These are phyloP conservation scores for Lepidium aucheri DNA, from an alignment of 345 rosid genomes.

Conservation along the genomic window DNA sequence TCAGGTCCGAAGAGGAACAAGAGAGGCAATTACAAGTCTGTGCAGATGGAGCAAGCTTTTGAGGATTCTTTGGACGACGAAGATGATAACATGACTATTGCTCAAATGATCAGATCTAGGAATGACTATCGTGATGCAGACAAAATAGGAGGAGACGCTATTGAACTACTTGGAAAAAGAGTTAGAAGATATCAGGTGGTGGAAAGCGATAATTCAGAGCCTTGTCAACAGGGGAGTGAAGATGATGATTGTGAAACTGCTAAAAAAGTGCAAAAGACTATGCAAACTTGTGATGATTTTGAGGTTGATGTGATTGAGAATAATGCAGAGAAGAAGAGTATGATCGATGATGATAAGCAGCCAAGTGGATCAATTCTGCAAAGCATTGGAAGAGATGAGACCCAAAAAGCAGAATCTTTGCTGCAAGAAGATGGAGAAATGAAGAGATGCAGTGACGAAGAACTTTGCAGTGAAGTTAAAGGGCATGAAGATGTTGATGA, in stretches of 20 bases:
- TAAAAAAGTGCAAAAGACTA: not conserved
- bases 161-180: too few species aligned
- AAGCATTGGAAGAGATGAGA: not conserved
- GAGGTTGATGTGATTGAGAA: not conserved
- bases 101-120: too few species aligned
- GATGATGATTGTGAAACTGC: not conserved
- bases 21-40: too few species aligned
- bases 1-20: too few species aligned
- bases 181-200: not conserved
- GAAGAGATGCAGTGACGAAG: not conserved
- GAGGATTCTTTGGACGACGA: too few species aligned
- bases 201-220: slow-evolving; percentile 1
- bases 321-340: not conserved
- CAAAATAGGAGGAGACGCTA: too few species aligned
- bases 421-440: not conserved
- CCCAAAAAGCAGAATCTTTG: not conserved
- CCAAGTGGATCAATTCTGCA: not conserved
- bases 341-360: not conserved
- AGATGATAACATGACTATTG: too few species aligned
- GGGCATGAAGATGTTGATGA: not conserved
- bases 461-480: not conserved
- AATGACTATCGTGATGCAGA: too few species aligned
- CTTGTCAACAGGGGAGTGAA: not conserved
- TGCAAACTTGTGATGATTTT: not conserved
- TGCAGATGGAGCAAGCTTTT: too few species aligned